Evolutionary conservation across 768 basidiomycete genomes (phyloP).

Genomic region (Suillus fuscotomentosus): DNA sequence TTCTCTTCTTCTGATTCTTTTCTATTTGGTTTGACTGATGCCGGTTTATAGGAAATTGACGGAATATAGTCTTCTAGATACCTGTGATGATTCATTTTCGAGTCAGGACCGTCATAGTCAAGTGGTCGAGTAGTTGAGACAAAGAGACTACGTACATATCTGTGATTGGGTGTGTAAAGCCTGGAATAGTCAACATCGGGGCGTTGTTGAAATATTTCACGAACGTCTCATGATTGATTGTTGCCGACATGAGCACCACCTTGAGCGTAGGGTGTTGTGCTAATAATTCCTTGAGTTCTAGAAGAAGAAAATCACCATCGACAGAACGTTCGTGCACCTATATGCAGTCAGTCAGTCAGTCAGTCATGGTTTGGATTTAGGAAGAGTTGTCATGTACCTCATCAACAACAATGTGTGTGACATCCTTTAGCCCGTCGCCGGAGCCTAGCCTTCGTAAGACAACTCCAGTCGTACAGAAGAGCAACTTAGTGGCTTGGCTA

Average conservation of each 20-base stretch:
- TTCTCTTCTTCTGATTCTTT: conserved; percentile 35
- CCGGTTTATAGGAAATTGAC: conserved; percentile 52
- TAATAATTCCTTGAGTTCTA: conserved; percentile 79
- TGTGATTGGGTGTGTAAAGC: conserved; percentile 72
- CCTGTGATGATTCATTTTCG: conserved; percentile 34
- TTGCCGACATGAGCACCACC: conserved; percentile 91
- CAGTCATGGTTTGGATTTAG: neutral
- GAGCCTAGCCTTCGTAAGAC: conserved; percentile 74
- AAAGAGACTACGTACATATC: conserved; percentile 52
- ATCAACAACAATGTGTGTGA: conserved; percentile 88
- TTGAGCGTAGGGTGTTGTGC: conserved; percentile 63
- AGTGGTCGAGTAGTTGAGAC: neutral
- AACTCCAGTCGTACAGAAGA: conserved; percentile 96
- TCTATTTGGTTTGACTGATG: conserved; percentile 32
- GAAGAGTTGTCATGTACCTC: conserved; percentile 53
- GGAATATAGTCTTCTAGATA: conserved; percentile 83
- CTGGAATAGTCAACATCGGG: conserved; percentile 82
- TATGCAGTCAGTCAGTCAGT: conserved; percentile 11
- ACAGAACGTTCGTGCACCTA: conserved; percentile 92
- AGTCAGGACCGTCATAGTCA: neutral
- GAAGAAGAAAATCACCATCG: conserved; percentile 85
- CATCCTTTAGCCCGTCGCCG: conserved; percentile 65
- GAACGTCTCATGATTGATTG: conserved; percentile 89
- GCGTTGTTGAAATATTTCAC: conserved; percentile 79
- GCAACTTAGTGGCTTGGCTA: conserved; percentile 61